Base-by-base conservation (phyloP, 1,284 basidiomycete genomes). In the Irpex sp. region DNA sequence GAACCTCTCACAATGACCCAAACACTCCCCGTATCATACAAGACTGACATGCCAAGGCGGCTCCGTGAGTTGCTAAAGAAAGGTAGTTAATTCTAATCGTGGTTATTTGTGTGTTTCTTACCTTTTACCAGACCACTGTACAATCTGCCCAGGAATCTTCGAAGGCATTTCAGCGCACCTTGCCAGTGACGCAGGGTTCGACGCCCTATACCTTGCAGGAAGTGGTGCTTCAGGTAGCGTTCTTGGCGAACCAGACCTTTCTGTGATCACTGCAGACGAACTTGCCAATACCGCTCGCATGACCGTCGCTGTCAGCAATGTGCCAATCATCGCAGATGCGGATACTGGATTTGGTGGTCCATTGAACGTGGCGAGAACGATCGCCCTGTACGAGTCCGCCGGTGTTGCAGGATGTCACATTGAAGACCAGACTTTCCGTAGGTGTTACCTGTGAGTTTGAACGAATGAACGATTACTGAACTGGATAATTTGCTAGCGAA, bases 351-450 rank as follows among this genome's bases (percentile, higher is more conserved):
- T 70, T 63, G 69, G 70, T 26, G 70, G 70, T 4, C 70, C 69
- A 33, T 64, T 71, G 43, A 71, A 70, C 60, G 67, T 71, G 57
- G 69, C 70, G 63, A 65, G 70, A 17, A 70, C 69, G 1, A 67
- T 71, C 43, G 69, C 68, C 43, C 54, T 71, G 36, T 71, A 71
- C 60, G 70, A 70, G 60, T 60, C 66, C 39, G 68, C 69, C 7
- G 69, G 70, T 49, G 65, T 70, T 51, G 70, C 69, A n/a, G 70
- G 68, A 4, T 70, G 68, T 62, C 70, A 72, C 49, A 72, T 72
- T 58, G 70, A 72, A 58, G 69, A 72, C 58, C 68, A 72, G 66
- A 69, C 69, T 47, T 71, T 70, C 67, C 70, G 61, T 65, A 47
- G 13, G 65, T 66, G 13, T n/a, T 43, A 31, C 46, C 3, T 3